Evolutionary conservation across 2,329 filamentous ascomycete species (phyloP).

Genomic region (Geoglossum cookeanum): DNA sequence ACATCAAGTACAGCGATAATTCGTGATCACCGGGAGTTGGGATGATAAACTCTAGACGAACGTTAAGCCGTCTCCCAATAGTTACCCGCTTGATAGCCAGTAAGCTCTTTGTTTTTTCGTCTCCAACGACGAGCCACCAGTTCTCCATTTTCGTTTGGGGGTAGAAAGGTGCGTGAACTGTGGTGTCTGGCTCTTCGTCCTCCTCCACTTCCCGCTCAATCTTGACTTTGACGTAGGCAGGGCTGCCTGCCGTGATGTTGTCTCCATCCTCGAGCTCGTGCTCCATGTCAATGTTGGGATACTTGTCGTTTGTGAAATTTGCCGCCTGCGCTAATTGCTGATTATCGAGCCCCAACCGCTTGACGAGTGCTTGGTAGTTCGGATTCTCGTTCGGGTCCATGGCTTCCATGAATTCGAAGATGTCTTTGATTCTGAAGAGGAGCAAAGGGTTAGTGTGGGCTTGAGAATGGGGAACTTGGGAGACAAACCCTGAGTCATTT

Average conservation of each 20-base stretch:
- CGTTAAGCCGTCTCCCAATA: slow-evolving; percentile 56
- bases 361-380: slow-evolving; percentile 58
- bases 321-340: slow-evolving; percentile 76
- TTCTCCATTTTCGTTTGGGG: slow-evolving; percentile 85
- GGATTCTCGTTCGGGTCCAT: slow-evolving; percentile 93
- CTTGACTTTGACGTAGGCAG: slow-evolving; percentile 64
- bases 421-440: slow-evolving; percentile 55
- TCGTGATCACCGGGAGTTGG: slow-evolving; percentile 69
- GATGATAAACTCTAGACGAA: slow-evolving; percentile 74
- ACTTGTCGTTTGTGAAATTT: slow-evolving; percentile 87
- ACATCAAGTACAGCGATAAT: slow-evolving; percentile 86
- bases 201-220: slow-evolving; percentile 68
- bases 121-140: slow-evolving; percentile 95
- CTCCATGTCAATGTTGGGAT: slow-evolving; percentile 84
- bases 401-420: slow-evolving; percentile 96
- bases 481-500: slow-evolving; percentile 52
- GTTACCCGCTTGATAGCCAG: slow-evolving; percentile 91
- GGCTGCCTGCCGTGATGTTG: slow-evolving; percentile 58
- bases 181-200: slow-evolving; percentile 55
- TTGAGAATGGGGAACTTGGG: not conserved
- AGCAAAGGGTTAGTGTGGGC: slow-evolving; percentile 11
- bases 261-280: slow-evolving; percentile 72
- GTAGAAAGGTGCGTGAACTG: slow-evolving; percentile 91
- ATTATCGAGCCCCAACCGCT: slow-evolving; percentile 60
- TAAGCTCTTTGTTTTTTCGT: slow-evolving; percentile 72